A percentile compares a stretch with the other conserved stretches of the same genome.
Evolutionary conservation across 1,284 basidiomycete genomes (phyloP).

Genomic region (Sanghuangporus sanghuang): DNA sequence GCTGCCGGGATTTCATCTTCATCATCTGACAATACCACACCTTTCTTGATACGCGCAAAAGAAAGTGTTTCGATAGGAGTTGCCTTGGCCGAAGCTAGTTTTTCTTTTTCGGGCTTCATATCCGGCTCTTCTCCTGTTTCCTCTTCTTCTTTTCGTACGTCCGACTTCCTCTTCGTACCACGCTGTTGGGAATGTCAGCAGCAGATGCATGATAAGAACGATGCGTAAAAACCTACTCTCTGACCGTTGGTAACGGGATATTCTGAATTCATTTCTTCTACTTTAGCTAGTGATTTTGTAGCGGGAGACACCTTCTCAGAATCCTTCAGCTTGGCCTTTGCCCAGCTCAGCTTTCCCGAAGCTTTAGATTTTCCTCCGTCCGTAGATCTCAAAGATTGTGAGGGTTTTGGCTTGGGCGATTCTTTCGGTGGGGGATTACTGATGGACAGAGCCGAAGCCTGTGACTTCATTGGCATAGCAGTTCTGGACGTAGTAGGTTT

Average conservation of each 20-base stretch:
- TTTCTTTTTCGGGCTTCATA: background rate
- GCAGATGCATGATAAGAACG: background rate
- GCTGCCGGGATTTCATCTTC: constrained; percentile 34
- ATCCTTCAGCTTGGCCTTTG: constrained; percentile 51
- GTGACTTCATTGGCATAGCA: background rate
- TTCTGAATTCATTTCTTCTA: constrained; percentile 19
- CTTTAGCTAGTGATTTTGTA: background rate
- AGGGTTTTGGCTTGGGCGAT: constrained; percentile 18
- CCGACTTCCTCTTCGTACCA: constrained; percentile 20
- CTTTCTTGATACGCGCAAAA: constrained; percentile 35
- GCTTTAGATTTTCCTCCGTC: constrained; percentile 34
- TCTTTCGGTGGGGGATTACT: constrained; percentile 20
- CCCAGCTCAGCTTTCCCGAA: constrained; percentile 58
- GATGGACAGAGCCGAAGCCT: constrained; percentile 21
- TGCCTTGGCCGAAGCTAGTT: background rate
- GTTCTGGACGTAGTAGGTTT: background rate
- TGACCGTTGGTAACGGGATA: background rate
- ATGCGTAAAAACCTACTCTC: background rate
- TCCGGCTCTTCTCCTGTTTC: background rate
- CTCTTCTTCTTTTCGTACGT: constrained; percentile 9
- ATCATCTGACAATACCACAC: constrained; percentile 52
- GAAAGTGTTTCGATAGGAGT: constrained; percentile 20
- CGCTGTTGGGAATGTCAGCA: constrained; percentile 1
- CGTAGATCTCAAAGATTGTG: constrained; percentile 8
- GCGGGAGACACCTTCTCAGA: constrained; percentile 17